Base-by-base conservation (phyloP, 2,329 filamentous ascomycete species). In the Diaporthe vexans region DNA sequence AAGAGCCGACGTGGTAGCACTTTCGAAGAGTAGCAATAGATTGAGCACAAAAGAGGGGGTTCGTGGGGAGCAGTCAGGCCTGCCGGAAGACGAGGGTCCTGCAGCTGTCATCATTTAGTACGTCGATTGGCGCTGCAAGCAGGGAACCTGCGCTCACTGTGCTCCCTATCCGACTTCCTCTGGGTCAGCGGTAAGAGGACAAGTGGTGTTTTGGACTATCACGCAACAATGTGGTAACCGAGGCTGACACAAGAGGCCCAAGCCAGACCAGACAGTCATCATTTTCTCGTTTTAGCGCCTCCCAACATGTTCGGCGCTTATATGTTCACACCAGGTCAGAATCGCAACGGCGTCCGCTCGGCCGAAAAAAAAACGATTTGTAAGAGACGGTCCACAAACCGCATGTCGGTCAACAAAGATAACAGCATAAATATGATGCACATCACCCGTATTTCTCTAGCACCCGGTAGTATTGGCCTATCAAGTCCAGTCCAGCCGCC, bases 41-140 rank as follows among this genome's bases (percentile, higher is more conserved):
- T 35, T 19, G n/a, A 35, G 17, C 8, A 51, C 17, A 65, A 24
- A 67, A 24, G 46, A 67, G 61, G 61, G 61, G 61, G 19, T 67
- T 52, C 61, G 61, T 37, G 43, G 61, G 35, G 19, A 37, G 5
- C 26, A 24, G 19, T 37, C 43, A 35, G 13, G 26, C 40, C 59
- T 63, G 17, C 59, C 24, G 40, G 59, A 33, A 33, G 40, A 29
- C 3, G n/a, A n/a, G 61, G 43, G 26, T 24, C 10, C 61, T 35
- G 61, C 61, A 48, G 43, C 61, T 48, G 61, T 67, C 61, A 67
- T 67, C 61, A 37, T 67, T 67, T 67, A 67, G 61, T 17, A n/a
- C 61, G 21, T 37, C 19, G 35, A n/a, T 67, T 19, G 26, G 33
- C 29, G 13, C 29, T n/a, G 43, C 43, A 51, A 43, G 40, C 43